These are phyloP conservation scores for Lavandula angustifolia DNA, from an alignment of 257 asterid genomes.

Conservation along the genomic window DNA sequence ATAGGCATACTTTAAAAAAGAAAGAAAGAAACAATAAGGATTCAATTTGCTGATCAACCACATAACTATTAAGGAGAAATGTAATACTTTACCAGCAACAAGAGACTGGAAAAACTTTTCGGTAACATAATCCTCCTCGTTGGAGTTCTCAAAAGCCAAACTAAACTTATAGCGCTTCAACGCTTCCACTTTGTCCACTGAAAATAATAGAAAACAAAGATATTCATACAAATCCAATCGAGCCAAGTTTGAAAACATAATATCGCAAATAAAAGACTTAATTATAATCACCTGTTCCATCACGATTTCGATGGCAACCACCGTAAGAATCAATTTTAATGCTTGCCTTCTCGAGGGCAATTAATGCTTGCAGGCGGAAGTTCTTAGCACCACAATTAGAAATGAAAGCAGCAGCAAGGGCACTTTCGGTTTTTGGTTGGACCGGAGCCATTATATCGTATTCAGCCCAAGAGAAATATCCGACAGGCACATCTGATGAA, in stretches of 20 bases:
- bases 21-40: not conserved
- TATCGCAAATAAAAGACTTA: not conserved
- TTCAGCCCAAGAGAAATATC: slow-evolving; percentile 98
- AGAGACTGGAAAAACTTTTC: slow-evolving; percentile 95
- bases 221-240: not conserved
- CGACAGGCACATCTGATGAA: slow-evolving; percentile 98
- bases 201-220: slow-evolving; percentile 32
- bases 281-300: slow-evolving; percentile 61
- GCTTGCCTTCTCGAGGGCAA: slow-evolving; percentile 72
- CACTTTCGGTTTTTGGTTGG: slow-evolving; percentile 75
- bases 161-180: slow-evolving; percentile 83
- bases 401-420: slow-evolving; percentile 92
- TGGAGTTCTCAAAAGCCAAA: slow-evolving; percentile 97
- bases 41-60: slow-evolving; percentile 26
- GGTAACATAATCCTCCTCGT: slow-evolving; percentile 96
- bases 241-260: slow-evolving; percentile 2
- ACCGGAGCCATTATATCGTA: slow-evolving; percentile 95
- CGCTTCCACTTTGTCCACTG: slow-evolving; percentile 88
- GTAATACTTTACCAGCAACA: slow-evolving; percentile 74
- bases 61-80: slow-evolving; percentile 15
- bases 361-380: slow-evolving; percentile 85
- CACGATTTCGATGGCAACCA: slow-evolving; percentile 80
- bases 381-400: slow-evolving; percentile 94
- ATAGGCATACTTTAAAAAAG: not conserved
- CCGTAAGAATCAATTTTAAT: slow-evolving; percentile 90